These are phyloP conservation scores for Leccinum angustisporum DNA, from an alignment of 1,284 basidiomycete genomes.

Conservation along the genomic window DNA sequence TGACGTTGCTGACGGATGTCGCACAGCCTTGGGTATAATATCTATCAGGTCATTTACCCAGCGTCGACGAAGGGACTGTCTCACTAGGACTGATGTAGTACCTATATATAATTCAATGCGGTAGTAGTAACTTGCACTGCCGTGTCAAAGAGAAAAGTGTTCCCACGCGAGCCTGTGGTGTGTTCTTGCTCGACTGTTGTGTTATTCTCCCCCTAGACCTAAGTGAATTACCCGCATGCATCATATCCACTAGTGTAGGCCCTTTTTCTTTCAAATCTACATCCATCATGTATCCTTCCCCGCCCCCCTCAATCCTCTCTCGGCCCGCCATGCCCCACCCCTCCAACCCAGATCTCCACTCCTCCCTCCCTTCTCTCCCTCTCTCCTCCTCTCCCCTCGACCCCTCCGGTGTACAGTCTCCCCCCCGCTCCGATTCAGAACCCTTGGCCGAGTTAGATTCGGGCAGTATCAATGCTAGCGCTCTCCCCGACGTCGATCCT, in stretches of 20 bases:
- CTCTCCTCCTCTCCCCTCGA: constrained; percentile 6
- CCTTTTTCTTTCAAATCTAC: neutral
- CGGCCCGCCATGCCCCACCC: constrained; percentile 8
- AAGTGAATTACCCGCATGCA: constrained; percentile 22
- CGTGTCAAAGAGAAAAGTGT: constrained; percentile 5
- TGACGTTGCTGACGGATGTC: constrained; percentile 5
- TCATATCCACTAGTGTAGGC: constrained; percentile 8
- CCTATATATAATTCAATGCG: neutral
- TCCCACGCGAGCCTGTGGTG: constrained; percentile 27
- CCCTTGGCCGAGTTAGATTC: constrained; percentile 30
- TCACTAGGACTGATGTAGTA: neutral
- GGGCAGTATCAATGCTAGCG: constrained; percentile 14
- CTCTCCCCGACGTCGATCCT: constrained; percentile 53
- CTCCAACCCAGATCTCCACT: constrained; percentile 14
- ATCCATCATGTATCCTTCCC: constrained; percentile 14
- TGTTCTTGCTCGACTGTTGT: neutral
- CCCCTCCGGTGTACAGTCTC: constrained; percentile 10
- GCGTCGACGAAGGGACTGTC: constrained; percentile 9
- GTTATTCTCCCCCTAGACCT: constrained; percentile 26
- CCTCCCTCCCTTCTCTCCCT: constrained; percentile 5
- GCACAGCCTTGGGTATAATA: constrained; percentile 71
- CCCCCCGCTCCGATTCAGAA: constrained; percentile 31
- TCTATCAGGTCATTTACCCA: constrained; percentile 57
- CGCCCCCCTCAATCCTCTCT: constrained; percentile 11
- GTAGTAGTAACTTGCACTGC: constrained; percentile 19